These are phyloP conservation scores for Sclerotinia nivalis DNA, from an alignment of 2,329 filamentous ascomycete species.

Conservation along the genomic window DNA sequence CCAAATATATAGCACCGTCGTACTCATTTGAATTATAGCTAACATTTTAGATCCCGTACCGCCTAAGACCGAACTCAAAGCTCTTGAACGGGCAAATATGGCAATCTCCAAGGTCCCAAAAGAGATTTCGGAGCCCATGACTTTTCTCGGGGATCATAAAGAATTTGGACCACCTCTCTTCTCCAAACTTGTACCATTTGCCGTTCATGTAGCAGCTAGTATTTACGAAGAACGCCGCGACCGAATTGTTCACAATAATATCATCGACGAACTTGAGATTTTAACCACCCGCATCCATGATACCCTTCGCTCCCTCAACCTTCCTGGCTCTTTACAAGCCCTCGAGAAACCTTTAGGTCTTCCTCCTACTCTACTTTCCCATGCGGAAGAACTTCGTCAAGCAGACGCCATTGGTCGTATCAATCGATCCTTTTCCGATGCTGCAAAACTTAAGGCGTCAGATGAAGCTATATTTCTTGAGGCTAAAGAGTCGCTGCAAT, in stretches of 20 bases:
- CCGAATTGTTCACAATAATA: constrained; percentile 82
- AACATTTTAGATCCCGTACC: constrained; percentile 66
- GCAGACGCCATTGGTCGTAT: constrained; percentile 80
- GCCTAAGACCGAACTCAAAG: constrained; percentile 82
- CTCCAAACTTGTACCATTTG: constrained; percentile 88
- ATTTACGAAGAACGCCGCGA: constrained; percentile 94
- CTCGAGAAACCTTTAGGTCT: constrained; percentile 91
- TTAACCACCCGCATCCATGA: constrained; percentile 80
- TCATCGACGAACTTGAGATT: constrained; percentile 80
- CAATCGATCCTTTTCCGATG: constrained; percentile 80
- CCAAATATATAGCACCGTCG: rapidly evolving
- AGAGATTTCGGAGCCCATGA: constrained; percentile 77
- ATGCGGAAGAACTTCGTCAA: constrained; percentile 91
- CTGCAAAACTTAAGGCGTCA: constrained; percentile 80
- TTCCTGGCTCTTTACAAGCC: constrained; percentile 90
- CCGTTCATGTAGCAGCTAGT: constrained; percentile 89
- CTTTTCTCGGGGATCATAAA: constrained; percentile 75
- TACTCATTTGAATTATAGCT: constrained; percentile 34
- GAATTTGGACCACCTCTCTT: constrained; percentile 86
- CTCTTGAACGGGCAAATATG: constrained; percentile 87
- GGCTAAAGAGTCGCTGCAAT: constrained; percentile 72
- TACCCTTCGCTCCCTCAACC: constrained; percentile 75
- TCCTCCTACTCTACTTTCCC: constrained; percentile 80
- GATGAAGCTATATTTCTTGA: constrained; percentile 81
- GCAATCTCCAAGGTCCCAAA: constrained; percentile 75